Base-by-base conservation (phyloP, 495 filamentous ascomycete species). In the Podospora pseudoanserina region DNA sequence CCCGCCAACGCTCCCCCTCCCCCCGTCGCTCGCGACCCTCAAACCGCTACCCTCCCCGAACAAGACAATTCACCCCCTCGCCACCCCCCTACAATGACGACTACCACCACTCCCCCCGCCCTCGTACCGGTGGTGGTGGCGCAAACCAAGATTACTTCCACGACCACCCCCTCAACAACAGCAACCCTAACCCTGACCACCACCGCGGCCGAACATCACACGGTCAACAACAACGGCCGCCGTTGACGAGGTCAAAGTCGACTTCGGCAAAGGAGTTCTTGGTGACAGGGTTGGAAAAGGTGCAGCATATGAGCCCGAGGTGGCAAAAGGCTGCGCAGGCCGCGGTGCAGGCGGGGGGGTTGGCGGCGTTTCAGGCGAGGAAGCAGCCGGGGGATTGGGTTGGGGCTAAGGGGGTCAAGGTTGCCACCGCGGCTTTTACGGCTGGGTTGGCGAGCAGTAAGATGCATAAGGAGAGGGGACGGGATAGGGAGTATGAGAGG, bases 351-450 rank as follows among this genome's bases (percentile, higher is more conserved):
- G 81, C 81, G 0, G 81, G 77, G 54, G 76, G 75, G n/a, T 64
- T 78, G 9, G 76, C 78, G 11, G 81, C 80, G 5, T 69, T 79
- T 69, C 69, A 74, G 19, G 58, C 76, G 64, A 75, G 80, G 54
- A 74, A 76, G 65, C 72, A 81, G 54, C 79, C 79, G 0, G 81
- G 81, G 4, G 69, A 64, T 23, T 83, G 81, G 81, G 74, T 70
- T 27, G 75, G 77, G 1, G 73, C 74, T 26, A 83, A 83, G 69
- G 79, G 77, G 15, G 75, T 76, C 7, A 75, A 75, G 32, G 65
- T 83, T 7, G 79, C 78, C 16, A 81, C 78, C 15, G 81, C 81
- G 5, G 81, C 81, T 4, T 30, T 83, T 15, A 79, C 79, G 0
- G 81, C 81, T 7, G 80, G 75, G 5, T 79, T 75, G 5, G 75